Evolutionary conservation across 108 stramenopile genomes (phyloP), one percentile per base, ranked within the genome.

Genomic region (Cyclotella atomus): DNA sequence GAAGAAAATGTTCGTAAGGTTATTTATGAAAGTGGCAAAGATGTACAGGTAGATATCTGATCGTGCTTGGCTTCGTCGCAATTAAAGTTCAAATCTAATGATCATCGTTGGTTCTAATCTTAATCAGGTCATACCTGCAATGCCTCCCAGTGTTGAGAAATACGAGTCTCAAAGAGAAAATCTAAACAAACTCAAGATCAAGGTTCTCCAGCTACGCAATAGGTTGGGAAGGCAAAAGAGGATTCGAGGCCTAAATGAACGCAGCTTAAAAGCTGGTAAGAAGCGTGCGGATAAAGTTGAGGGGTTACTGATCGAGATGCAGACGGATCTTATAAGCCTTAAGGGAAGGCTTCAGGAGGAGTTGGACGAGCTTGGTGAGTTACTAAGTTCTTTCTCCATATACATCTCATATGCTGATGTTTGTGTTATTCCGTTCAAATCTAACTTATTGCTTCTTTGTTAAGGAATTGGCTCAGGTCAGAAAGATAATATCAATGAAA

Each of bases 261-360:
- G 74, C 44, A 88, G 86, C 29, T 71, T 76, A 14, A 46, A 29
- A 8, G 76, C 86, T 6, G 73, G 84, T 0, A 67, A 76, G 28
- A 87, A 89, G 44, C 84, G 90, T 15, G 64, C 85, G 28, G 45
- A 65, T 10, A 85, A 85, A 59, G 87, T 85, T 1, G 88, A 91
- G 53, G 75, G 59, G 43, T 69, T 94, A 3, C 84, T 94, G n/a
- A 32, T 77, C 17, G 91, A 94, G 59, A 91, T 94, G 93, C 75
- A 88, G 38, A 75, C 85, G 15, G 93, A 94, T 54, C 77, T 94
- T 57, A 88, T 81, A 45, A 88, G 74, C 65, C 59, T 94, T 50
- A 90, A 89, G 56, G 72, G 70, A 14, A 63, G 91, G 20, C 62
- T 94, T 2, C 81, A 88, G 38, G 85, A 83, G 21, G 93, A 94